phyloP scores from a whole-genome alignment of 345 rosid species.

The Arabidopsis thaliana region TAIR10.1 NC_003074.8:4441001-4441500 shows the following conservation, averaged over 20 bases:
- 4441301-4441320: slow-evolving; percentile 20
- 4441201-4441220: slow-evolving; percentile 22
- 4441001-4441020: slow-evolving; percentile 1
- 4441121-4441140: slow-evolving; percentile 42
- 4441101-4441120: slow-evolving; percentile 32
- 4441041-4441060: slow-evolving; percentile 31
- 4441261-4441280: slow-evolving; percentile 36
- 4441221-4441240: slow-evolving; percentile 47
- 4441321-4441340: neutral
- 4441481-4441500: neutral
- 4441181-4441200: slow-evolving; percentile 39
- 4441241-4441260: slow-evolving; percentile 45
- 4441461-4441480: neutral
- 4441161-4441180: slow-evolving; percentile 7
- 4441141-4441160: slow-evolving; percentile 39
- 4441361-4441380: slow-evolving; percentile 46
- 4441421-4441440: slow-evolving; percentile 33
- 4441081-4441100: slow-evolving; percentile 31
- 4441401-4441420: slow-evolving; percentile 48
- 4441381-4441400: slow-evolving; percentile 48
- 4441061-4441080: slow-evolving; percentile 6
- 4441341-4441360: neutral
- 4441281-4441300: slow-evolving; percentile 37
- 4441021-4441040: slow-evolving; percentile 29
- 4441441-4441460: slow-evolving; percentile 24